These are phyloP conservation scores for Gorgonomyces haynaldii DNA, from an alignment of 192 early-diverging fungal species.

Conservation along the genomic window DNA sequence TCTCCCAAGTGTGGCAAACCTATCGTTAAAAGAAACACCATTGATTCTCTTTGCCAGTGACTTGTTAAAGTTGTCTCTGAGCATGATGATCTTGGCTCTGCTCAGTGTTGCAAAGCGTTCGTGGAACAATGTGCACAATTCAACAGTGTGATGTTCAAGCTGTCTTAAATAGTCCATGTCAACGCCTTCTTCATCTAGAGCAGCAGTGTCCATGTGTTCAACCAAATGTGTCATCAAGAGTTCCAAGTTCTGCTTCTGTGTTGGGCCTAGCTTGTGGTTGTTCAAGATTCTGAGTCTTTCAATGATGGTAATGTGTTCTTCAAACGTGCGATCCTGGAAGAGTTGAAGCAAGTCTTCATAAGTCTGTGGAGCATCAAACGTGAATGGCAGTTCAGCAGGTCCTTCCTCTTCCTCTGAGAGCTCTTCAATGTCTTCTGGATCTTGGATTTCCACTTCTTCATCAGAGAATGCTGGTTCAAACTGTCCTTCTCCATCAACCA, in stretches of 20 bases:
- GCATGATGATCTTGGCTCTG: not conserved
- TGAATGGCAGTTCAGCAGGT: constrained; percentile 60
- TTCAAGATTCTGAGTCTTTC: constrained; percentile 73
- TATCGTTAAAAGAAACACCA: not conserved
- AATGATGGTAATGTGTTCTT: constrained; percentile 64
- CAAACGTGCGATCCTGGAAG: constrained; percentile 43
- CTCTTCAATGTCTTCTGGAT: constrained; percentile 11
- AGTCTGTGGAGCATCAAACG: constrained; percentile 67
- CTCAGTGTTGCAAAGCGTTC: constrained; percentile 3
- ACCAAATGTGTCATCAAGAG: constrained; percentile 3
- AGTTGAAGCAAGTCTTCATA: constrained; percentile 60
- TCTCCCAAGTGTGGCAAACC: constrained; percentile 4
- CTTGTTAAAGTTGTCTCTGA: constrained; percentile 40
- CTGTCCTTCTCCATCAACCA: constrained; percentile 16
- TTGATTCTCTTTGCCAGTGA: constrained; percentile 23
- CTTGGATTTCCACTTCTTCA: constrained; percentile 19
- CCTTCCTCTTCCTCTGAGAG: constrained; percentile 12
- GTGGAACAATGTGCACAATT: constrained; percentile 15
- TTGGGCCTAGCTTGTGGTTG: constrained; percentile 65
- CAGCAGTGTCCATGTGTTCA: constrained; percentile 20
- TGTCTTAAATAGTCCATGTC: constrained; percentile 16
- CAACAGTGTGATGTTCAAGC: constrained; percentile 15
- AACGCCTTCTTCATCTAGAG: constrained; percentile 42
- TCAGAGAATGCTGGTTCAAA: constrained; percentile 23
- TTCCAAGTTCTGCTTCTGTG: constrained; percentile 45